A percentile compares a stretch with the other conserved stretches of the same genome.
Conservation (phyloP, 1,139 yeast genomes). For the Scheffersomyces cryptocercus region DNA sequence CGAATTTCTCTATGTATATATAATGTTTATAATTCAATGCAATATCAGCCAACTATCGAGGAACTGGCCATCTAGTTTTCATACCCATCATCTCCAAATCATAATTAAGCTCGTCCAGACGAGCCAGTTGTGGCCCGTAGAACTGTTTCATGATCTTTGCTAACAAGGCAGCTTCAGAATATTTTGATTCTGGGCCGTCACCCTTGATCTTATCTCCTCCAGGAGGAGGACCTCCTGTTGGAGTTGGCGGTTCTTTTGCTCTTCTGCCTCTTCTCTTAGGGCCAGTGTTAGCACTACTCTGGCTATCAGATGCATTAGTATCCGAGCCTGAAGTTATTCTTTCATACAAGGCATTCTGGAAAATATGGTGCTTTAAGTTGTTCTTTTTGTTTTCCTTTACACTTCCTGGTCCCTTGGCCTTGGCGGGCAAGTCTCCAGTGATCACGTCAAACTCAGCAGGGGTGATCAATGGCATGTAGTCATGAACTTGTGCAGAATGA, state of each 20-base stretch:
- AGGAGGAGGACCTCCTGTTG: slow-evolving; percentile 8
- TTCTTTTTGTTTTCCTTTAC: slow-evolving; percentile 16
- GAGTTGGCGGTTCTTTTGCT: slow-evolving; percentile 18
- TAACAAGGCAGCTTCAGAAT: slow-evolving; percentile 40
- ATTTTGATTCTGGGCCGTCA: slow-evolving; percentile 23
- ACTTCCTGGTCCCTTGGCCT: slow-evolving; percentile 14
- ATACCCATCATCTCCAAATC: slow-evolving; percentile 44
- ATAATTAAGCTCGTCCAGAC: slow-evolving; percentile 32
- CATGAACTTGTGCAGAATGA: slow-evolving; percentile 27
- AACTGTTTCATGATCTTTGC: slow-evolving; percentile 50
- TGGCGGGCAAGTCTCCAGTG: slow-evolving; percentile 40
- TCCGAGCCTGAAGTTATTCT: slow-evolving; percentile 45
- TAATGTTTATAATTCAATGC: neutral
- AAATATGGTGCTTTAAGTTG: slow-evolving; percentile 40
- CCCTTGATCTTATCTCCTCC: slow-evolving; percentile 11
- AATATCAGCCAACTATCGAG: neutral
- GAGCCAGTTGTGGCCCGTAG: slow-evolving; percentile 41
- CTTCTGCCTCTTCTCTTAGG: slow-evolving; percentile 30
- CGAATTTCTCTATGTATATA: no score
- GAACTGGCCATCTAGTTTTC: slow-evolving; percentile 37
- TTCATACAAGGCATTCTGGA: slow-evolving; percentile 44
- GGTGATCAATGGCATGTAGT: slow-evolving; percentile 45
- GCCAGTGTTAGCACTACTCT: slow-evolving; percentile 6
- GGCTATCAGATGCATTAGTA: slow-evolving; percentile 30
- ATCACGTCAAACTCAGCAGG: slow-evolving; percentile 40